These are phyloP conservation scores for Stentor roeselii DNA, from an alignment of 73 alveolate species.

Conservation along the genomic window DNA sequence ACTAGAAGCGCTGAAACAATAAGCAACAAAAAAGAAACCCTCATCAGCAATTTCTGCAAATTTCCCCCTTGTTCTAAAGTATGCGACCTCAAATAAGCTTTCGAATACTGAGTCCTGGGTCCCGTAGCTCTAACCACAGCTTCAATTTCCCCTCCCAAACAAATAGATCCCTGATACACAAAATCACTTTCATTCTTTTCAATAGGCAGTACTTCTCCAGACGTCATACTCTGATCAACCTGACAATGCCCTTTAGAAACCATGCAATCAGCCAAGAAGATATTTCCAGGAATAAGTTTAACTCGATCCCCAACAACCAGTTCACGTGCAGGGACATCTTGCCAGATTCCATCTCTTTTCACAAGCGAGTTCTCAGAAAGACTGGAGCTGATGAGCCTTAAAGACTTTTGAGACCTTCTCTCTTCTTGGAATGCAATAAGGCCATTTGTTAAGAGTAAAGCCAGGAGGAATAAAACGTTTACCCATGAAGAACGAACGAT, in stretches of 20 bases:
- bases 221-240: slow-evolving; percentile 7
- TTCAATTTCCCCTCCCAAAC: slow-evolving; percentile 19
- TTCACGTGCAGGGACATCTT: slow-evolving; percentile 28
- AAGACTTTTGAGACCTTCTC: slow-evolving; percentile 20
- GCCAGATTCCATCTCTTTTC: slow-evolving; percentile 24
- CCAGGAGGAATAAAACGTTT: not conserved
- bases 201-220: slow-evolving; percentile 28
- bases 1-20: slow-evolving; percentile 12
- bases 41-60: slow-evolving; percentile 11
- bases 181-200: slow-evolving; percentile 16
- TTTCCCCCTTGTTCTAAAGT: slow-evolving; percentile 22
- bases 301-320: slow-evolving; percentile 50
- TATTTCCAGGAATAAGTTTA: slow-evolving; percentile 33
- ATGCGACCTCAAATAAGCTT: not conserved
- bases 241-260: slow-evolving; percentile 22
- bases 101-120: not conserved
- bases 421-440: slow-evolving; percentile 22
- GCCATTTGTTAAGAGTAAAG: slow-evolving; percentile 5
- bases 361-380: slow-evolving; percentile 15
- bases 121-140: slow-evolving; percentile 29
- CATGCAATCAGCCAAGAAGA: slow-evolving; percentile 42
- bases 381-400: not conserved
- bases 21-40: not conserved
- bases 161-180: slow-evolving; percentile 26
- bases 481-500: slow-evolving; percentile 9